Base-by-base conservation (phyloP, 768 basidiomycete species). In the Phaeotremella skinneri region DNA sequence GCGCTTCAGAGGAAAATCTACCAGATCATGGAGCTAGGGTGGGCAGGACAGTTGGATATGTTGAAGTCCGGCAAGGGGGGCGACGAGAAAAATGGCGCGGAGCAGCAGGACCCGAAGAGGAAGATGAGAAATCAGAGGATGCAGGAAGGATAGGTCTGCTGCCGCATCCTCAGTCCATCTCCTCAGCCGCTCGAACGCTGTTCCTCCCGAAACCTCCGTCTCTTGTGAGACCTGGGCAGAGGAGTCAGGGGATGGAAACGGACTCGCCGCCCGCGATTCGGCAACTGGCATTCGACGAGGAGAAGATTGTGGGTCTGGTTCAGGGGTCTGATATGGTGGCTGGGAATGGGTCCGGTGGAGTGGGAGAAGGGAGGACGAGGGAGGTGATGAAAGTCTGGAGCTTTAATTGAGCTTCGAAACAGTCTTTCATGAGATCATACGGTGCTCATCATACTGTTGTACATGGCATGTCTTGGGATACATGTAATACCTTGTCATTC, bases 241-340 rank as follows among this genome's bases (percentile, higher is more conserved):
- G n/a, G 5, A n/a, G n/a, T 54, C 31, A n/a, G 14, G 52, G 49
- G 13, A 39, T 30, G 45, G 31, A 27, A 26, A 53, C 59, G 25
- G 49, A 11, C 2, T 23, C 43, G 23, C 43, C 47, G 23, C 62
- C 64, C 0, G 61, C 61, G 9, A 72, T 69, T 14, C 43, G 61
- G 49, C 62, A 69, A 41, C 52, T 77, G 31, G 69, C 69, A 1
- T 77, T 77, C 61, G 74, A 77, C 37, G 73, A 77, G 49, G 70
- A 77, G 68, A 74, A 71, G 61, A 77, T 77, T 31, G 76, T 74
- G 1, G 76, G 74, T 13, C 49, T 77, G 23, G 64, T 77, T n/a
- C 37, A n/a, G 25, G 27, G 34, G 11, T 34, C 27, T 25, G 51
- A 43, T 27, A 21, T 17, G 45, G 20, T 25, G 11, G n/a, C 9